Base-by-base conservation (phyloP, 2,329 filamentous ascomycete species). In the Neopestalotiopsis rosae region DNA sequence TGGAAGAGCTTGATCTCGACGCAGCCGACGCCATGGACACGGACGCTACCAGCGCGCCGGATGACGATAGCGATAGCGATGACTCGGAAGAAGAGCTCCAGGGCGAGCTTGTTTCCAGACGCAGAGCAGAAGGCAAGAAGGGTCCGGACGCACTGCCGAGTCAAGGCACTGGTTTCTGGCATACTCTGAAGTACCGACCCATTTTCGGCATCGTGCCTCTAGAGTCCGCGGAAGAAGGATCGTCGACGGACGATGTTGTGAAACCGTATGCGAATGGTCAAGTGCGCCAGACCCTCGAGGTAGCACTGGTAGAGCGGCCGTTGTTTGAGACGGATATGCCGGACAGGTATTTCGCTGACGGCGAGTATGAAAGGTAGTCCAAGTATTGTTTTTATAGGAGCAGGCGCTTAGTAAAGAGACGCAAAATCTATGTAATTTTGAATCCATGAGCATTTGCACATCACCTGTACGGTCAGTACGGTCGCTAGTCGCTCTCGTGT, bases 131-230 rank as follows among this genome's bases (percentile, higher is more conserved):
- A 58, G 76, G 73, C 62, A 75, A 76, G 45, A 74, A 49, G 72
- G 76, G 17, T 66, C 75, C 34, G 52, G 73, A 58, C 45, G 66
- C 66, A 71, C 66, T 68, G 71, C 68, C 64, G 66, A 67, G 67
- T 68, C 71, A 72, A 64, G 74, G 67, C 68, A 74, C 74, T 69
- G 74, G 69, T 6, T 88, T 84, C 82, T 98, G 94, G 94, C 89
- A 91, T 78, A 97, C 95, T 5, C 94, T 92, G 85, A 97, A 97
- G 81, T 99, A 98, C 81, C 88, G 95, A 69, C 93, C 95, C n/a
- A 94, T 99, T 74, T 85, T 99, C 70, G 96, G 95, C 67, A 82
- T 90, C 49, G 86, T 89, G 45, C 83, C 84, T 58, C 80, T 87
- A 71, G 76, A 71, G 34, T 75, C 72, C 20, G 74, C 74, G 38